Conservation (phyloP, 192 early-diverging fungal genomes). For the Chytriomyces confervae region DNA sequence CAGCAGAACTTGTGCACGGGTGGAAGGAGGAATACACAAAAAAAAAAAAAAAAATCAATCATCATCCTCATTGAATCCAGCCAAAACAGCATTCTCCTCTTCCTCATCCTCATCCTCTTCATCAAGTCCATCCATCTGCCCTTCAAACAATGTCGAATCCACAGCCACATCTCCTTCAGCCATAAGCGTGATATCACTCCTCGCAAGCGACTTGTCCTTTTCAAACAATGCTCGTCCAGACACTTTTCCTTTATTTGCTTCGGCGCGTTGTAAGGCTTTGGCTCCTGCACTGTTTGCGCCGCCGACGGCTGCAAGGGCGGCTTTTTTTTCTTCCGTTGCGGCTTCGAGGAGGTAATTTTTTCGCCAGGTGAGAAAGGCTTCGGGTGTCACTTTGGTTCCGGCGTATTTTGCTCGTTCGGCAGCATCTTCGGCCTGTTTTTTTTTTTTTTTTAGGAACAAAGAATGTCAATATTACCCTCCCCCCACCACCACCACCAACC, state of each 20-base stretch:
- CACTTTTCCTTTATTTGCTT: constrained; percentile 45
- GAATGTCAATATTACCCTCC: too few relatives aligned
- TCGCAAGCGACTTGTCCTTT: constrained; percentile 82
- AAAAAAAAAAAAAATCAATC: neutral
- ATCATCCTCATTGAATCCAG: constrained; percentile 44
- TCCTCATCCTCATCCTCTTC: constrained; percentile 69
- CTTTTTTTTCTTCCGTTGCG: constrained; percentile 33
- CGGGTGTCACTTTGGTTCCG: constrained; percentile 84
- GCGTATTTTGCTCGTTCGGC: constrained; percentile 75
- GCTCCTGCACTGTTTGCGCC: constrained; percentile 40
- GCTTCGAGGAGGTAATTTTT: constrained; percentile 77
- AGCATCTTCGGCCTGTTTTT: constrained; percentile 55
- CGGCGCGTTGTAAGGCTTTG: constrained; percentile 20
- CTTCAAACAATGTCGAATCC: constrained; percentile 65
- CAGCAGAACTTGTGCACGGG: neutral
- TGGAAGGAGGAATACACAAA: neutral
- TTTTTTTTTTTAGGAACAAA: too few relatives aligned
- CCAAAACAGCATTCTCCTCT: constrained; percentile 61
- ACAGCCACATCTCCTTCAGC: constrained; percentile 85
- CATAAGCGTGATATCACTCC: constrained; percentile 79
- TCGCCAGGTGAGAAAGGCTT: constrained; percentile 81
- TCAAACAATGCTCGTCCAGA: constrained; percentile 90
- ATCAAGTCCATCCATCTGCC: constrained; percentile 54
- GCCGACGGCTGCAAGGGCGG: constrained; percentile 6
- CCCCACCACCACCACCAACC: too few relatives aligned